phyloP scores from a whole-genome alignment of 108 stramenopile species.

The Skeletonema potamos region DNA sequence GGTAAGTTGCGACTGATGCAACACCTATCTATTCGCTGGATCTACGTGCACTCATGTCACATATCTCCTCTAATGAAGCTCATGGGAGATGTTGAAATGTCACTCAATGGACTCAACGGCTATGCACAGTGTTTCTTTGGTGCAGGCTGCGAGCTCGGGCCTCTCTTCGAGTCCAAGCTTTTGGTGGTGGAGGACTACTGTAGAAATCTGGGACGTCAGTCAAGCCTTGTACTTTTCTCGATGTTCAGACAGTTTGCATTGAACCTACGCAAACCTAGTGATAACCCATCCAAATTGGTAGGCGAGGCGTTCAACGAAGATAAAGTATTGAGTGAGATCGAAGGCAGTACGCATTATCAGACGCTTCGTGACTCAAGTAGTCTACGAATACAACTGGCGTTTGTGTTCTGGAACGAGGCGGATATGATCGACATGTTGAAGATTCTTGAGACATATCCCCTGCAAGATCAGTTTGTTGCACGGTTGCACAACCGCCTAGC shows the following conservation, averaged over 20 bases:
- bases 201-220: background rate
- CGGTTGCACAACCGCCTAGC: slow-evolving; percentile 3
- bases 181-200: slow-evolving; percentile 18
- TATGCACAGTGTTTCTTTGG: slow-evolving; percentile 3
- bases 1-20: background rate
- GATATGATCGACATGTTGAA: background rate
- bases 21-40: no score
- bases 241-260: slow-evolving; percentile 4
- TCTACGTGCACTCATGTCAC: background rate
- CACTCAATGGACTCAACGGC: slow-evolving; percentile 1
- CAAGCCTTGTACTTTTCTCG: background rate
- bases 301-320: slow-evolving; percentile 7
- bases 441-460: background rate
- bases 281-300: background rate
- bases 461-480: background rate
- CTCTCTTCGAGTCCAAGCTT: slow-evolving; percentile 29
- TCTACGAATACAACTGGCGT: background rate
- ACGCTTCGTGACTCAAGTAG: slow-evolving; percentile 2
- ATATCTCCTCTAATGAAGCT: background rate
- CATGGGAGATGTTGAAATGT: slow-evolving; percentile 22
- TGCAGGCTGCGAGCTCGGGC: slow-evolving; percentile 16
- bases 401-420: slow-evolving; percentile 1
- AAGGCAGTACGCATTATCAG: background rate
- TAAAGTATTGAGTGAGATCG: background rate
- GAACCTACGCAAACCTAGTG: slow-evolving; percentile 1